phyloP scores from a whole-genome alignment of 169 alveolate species.

The Plasmodium relictum region DNA sequence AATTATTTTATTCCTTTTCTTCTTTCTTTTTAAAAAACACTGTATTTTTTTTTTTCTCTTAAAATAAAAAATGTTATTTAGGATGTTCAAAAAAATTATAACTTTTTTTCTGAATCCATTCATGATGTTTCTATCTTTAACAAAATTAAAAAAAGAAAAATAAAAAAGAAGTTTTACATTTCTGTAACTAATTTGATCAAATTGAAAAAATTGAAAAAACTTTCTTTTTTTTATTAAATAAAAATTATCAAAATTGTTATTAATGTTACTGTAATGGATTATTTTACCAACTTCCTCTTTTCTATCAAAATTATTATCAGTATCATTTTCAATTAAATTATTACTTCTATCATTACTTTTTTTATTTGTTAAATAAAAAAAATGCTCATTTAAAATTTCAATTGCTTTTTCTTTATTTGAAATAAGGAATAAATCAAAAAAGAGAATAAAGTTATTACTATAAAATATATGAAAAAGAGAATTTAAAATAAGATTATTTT shows the following conservation, averaged over 20 bases:
- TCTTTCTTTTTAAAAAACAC: too few species aligned
- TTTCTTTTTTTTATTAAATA: conserved; percentile 3
- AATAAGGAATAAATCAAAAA: conserved; percentile 32
- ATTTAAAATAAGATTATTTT: conserved; percentile 17
- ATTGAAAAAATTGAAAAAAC: conserved; percentile 40
- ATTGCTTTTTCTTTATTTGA: conserved; percentile 12
- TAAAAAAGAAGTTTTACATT: conserved; percentile 61
- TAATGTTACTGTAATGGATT: not conserved
- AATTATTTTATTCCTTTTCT: too few species aligned
- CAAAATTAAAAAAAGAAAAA: conserved; percentile 45
- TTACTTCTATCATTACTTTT: not conserved
- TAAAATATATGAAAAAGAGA: conserved; percentile 29
- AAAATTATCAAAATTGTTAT: not conserved
- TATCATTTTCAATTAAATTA: not conserved
- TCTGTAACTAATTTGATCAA: conserved; percentile 17
- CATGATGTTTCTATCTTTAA: conserved; percentile 16
- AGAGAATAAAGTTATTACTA: conserved; percentile 33
- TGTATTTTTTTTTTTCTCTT: not conserved
- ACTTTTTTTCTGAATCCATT: conserved; percentile 30
- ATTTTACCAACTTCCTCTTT: not conserved
- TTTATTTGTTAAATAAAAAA: conserved; percentile 38
- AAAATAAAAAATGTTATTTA: conserved; percentile 49
- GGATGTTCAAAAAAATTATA: conserved; percentile 25
- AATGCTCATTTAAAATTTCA: conserved; percentile 43
- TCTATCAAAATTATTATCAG: not conserved